These are phyloP conservation scores for Tuber microsphaerosporum DNA, from an alignment of 495 filamentous ascomycete genomes.

Conservation along the genomic window DNA sequence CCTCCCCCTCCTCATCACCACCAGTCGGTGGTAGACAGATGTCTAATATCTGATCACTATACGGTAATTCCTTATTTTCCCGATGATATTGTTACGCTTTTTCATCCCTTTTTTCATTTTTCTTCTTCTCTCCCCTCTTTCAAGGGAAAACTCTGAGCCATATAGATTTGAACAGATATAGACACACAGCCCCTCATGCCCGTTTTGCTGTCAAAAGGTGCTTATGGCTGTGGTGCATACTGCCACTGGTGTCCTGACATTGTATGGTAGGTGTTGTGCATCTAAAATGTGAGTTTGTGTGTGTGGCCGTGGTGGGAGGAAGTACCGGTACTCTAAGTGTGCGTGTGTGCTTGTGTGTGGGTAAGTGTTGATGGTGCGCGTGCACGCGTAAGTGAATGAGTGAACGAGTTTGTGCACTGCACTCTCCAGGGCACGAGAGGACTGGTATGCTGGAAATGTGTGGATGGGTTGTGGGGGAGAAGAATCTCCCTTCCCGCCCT, in stretches of 20 bases:
- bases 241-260: constrained; percentile 3
- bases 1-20: not conserved
- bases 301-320: not conserved
- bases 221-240: not conserved
- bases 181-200: not conserved
- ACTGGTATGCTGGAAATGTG: constrained; percentile 3
- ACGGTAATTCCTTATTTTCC: not conserved
- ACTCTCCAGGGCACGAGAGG: not conserved
- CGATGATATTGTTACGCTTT: not conserved
- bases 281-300: not conserved
- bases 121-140: not conserved
- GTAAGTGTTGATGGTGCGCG: not conserved
- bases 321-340: not conserved
- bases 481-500: constrained; percentile 21
- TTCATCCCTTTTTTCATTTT: too few species aligned
- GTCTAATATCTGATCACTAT: not conserved
- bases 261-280: not conserved
- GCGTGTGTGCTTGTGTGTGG: not conserved
- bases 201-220: not conserved
- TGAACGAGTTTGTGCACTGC: not conserved
- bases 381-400: not conserved
- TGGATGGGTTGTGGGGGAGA: constrained; percentile 20
- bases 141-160: not conserved
- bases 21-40: not conserved
- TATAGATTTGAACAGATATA: constrained; percentile 1